Percentiles rank a stretch among this genome's conserved stretches.
Evolutionary conservation across 2,329 filamentous ascomycete species (phyloP).

Genomic region (Onygena corvina): DNA sequence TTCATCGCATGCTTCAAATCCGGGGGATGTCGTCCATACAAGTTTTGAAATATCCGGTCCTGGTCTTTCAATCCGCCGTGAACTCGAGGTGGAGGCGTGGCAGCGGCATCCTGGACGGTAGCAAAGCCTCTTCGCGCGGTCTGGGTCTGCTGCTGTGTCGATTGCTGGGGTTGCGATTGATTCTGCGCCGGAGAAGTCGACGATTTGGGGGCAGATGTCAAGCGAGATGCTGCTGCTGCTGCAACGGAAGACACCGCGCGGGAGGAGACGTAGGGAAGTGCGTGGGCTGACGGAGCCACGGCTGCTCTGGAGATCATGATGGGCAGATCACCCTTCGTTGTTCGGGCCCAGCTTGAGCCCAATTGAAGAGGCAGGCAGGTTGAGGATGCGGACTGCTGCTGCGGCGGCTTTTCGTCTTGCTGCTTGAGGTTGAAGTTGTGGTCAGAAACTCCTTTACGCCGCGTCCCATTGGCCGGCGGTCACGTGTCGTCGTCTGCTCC

Average conservation of each 20-base stretch:
- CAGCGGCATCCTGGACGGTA: conserved; percentile 57
- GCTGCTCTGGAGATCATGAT: conserved; percentile 36
- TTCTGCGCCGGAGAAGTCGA: conserved; percentile 17
- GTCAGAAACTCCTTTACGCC: not conserved
- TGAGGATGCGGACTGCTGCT: conserved; percentile 1
- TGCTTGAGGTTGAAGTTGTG: conserved; percentile 5
- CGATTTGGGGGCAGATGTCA: conserved; percentile 15
- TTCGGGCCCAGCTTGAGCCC: conserved; percentile 5
- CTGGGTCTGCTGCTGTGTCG: conserved; percentile 1
- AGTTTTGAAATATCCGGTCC: conserved; percentile 97
- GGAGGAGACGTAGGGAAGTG: conserved; percentile 31
- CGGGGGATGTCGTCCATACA: conserved; percentile 84
- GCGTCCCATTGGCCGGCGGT: not conserved
- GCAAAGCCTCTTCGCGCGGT: conserved; percentile 58
- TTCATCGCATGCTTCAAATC: conserved; percentile 92
- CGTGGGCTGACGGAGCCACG: conserved; percentile 33
- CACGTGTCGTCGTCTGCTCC: no score
- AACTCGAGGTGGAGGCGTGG: conserved; percentile 52
- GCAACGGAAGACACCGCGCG: conserved; percentile 29
- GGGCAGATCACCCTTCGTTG: conserved; percentile 12
- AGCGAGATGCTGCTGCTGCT: conserved; percentile 24
- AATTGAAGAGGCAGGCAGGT: not conserved
- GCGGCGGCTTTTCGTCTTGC: not conserved
- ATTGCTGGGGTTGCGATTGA: conserved; percentile 24
- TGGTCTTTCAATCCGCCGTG: conserved; percentile 89